Percentiles rank a stretch among this genome's conserved stretches.
phyloP scores from a whole-genome alignment of 2,329 filamentous ascomycete genomes.

The Aspergillus sp. region DNA sequence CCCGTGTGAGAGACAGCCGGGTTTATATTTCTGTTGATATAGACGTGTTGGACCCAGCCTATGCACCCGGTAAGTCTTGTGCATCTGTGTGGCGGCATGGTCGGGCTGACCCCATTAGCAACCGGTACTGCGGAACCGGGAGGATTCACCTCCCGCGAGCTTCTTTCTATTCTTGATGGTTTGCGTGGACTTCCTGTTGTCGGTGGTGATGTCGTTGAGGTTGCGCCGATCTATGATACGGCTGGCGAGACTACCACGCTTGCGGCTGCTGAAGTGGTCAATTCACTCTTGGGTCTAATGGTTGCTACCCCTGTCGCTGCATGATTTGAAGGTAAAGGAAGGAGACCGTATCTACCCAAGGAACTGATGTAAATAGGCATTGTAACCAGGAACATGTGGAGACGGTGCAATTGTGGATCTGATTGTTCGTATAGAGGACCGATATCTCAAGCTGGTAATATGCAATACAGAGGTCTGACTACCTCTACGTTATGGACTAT shows the following conservation, averaged over 20 bases:
- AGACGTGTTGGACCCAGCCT: constrained; percentile 57
- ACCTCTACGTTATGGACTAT: no score
- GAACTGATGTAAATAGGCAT: not conserved
- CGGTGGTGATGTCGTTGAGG: constrained; percentile 58
- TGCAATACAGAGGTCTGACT: no score
- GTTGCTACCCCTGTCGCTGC: constrained; percentile 10
- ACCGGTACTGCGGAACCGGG: constrained; percentile 58
- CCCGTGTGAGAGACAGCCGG: constrained; percentile 46
- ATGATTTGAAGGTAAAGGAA: not conserved
- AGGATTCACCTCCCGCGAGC: constrained; percentile 56
- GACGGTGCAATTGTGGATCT: no score
- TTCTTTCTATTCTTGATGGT: constrained; percentile 55
- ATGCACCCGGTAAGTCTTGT: constrained; percentile 45
- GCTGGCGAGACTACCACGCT: constrained; percentile 54
- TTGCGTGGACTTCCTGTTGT: constrained; percentile 52
- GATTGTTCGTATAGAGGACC: no score
- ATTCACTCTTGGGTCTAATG: constrained; percentile 49
- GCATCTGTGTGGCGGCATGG: not conserved
- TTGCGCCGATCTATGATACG: constrained; percentile 57
- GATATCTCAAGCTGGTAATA: no score
- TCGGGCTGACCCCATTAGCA: constrained; percentile 25
- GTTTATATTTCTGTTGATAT: constrained; percentile 60
- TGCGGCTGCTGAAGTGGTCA: constrained; percentile 55
- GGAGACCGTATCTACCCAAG: not conserved
- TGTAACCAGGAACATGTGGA: not conserved